Percentiles rank a stretch among this genome's conserved stretches.
phyloP scores from a whole-genome alignment of 148 eudicot genomes.

The Cornus suecica region DNA sequence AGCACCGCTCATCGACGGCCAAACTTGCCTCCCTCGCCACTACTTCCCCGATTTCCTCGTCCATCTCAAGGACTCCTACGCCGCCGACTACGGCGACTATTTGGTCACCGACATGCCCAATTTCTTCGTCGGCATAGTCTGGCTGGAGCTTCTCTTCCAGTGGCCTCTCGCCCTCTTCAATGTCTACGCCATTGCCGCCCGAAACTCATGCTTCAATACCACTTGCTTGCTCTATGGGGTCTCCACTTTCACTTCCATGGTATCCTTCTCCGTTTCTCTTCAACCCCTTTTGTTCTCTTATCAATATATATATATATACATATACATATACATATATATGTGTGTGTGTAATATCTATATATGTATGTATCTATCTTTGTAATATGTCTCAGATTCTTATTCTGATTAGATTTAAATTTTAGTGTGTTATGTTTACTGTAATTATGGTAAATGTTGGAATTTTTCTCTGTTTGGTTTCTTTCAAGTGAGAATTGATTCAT shows the following conservation, averaged over 20 bases:
- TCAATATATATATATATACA: too few species aligned
- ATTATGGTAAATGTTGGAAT: too few species aligned
- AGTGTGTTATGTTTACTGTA: too few species aligned
- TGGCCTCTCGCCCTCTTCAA: constrained; percentile 45
- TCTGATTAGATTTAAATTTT: too few species aligned
- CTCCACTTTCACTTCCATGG: constrained; percentile 37
- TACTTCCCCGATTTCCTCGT: constrained; percentile 34
- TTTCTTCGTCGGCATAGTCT: constrained; percentile 45
- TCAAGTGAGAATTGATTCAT: too few species aligned
- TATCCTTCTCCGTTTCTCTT: constrained; percentile 7
- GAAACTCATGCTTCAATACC: constrained; percentile 40
- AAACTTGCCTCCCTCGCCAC: constrained; percentile 28
- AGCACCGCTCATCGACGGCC: constrained; percentile 38
- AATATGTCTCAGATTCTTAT: too few species aligned
- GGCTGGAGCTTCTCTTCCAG: constrained; percentile 43
- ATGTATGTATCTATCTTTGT: too few species aligned
- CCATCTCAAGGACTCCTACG: constrained; percentile 30
- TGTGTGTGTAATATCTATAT: too few species aligned
- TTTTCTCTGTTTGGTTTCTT: too few species aligned
- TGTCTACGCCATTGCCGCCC: constrained; percentile 26
- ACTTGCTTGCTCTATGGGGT: constrained; percentile 44
- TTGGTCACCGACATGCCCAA: constrained; percentile 40
- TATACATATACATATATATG: too few species aligned
- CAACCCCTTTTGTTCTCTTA: too few species aligned
- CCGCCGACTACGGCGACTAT: constrained; percentile 30